Conservation (phyloP, 495 filamentous ascomycete species). For the Penicillium roqueforti region DNA sequence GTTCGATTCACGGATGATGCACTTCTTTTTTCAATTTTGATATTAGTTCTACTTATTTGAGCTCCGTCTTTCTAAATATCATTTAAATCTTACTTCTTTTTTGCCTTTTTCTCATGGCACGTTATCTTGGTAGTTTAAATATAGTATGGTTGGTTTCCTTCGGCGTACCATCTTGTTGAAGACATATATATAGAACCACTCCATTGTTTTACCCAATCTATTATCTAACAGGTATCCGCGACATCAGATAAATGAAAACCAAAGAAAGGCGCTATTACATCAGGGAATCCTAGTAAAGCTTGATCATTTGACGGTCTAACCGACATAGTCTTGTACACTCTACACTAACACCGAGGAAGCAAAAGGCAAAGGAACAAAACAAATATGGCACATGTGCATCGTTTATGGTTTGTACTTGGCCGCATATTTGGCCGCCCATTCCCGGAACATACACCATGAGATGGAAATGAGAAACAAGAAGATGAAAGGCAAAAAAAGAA, state of each 20-base stretch:
- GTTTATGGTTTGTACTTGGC: neutral
- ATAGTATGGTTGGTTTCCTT: too few relatives aligned
- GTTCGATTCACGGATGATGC: constrained; percentile 58
- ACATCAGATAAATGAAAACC: neutral
- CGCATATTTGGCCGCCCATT: neutral
- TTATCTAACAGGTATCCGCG: neutral
- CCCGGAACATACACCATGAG: neutral
- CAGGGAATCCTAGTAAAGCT: too few relatives aligned
- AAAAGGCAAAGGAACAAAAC: neutral
- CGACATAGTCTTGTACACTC: neutral
- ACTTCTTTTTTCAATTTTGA: constrained; percentile 18
- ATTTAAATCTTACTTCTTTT: neutral
- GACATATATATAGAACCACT: neutral
- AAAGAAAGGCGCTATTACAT: too few relatives aligned
- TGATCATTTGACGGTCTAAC: too few relatives aligned
- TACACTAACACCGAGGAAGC: neutral
- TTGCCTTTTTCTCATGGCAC: too few relatives aligned
- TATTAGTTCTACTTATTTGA: too few relatives aligned
- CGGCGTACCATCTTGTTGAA: too few relatives aligned
- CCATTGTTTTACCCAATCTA: neutral
- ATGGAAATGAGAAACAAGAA: neutral
- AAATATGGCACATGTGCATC: neutral
- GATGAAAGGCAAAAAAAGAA: neutral
- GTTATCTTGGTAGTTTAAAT: neutral
- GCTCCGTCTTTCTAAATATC: too few relatives aligned